Percentiles rank a stretch among this genome's conserved stretches.
Conservation (phyloP, 2,329 filamentous ascomycete species). For the Daldinia sp. region DNA sequence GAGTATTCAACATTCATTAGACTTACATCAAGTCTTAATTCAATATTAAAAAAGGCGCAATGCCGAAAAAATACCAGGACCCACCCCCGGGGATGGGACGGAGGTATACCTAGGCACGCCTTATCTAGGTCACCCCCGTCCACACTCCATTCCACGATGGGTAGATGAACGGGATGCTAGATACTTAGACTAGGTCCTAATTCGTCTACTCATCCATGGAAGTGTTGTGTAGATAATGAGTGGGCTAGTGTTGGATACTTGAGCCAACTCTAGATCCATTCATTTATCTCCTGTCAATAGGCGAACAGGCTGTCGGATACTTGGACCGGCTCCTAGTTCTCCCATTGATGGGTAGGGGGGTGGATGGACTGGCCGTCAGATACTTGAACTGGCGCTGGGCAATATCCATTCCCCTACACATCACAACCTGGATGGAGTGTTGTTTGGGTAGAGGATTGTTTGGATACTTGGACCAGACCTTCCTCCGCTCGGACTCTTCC, state of each 20-base stretch:
- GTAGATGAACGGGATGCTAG: slow-evolving; percentile 5
- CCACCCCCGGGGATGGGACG: slow-evolving; percentile 14
- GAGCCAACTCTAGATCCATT: neutral
- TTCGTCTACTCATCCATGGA: neutral
- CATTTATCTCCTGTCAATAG: slow-evolving; percentile 3
- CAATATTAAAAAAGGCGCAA: neutral
- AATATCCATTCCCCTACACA: neutral
- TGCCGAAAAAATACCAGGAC: neutral
- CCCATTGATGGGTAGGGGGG: slow-evolving; percentile 1
- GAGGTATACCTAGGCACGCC: neutral
- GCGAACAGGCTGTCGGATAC: slow-evolving; percentile 5
- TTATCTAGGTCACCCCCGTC: neutral
- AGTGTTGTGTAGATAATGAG: slow-evolving; percentile 4
- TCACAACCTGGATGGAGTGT: neutral
- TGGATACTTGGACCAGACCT: slow-evolving; percentile 7
- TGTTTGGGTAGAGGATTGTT: neutral
- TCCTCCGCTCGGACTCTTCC: slow-evolving; percentile 3
- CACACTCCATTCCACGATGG: neutral
- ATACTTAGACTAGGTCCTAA: neutral
- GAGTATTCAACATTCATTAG: neutral
- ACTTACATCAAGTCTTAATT: neutral
- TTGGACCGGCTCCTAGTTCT: slow-evolving; percentile 6
- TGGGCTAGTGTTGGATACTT: slow-evolving; percentile 2
- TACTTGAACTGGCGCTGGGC: neutral
- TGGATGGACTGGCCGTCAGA: neutral